Evolutionary conservation across 345 rosid species (phyloP), one percentile per base, ranked within the genome.

Genomic region (Citrus trifoliata): DNA sequence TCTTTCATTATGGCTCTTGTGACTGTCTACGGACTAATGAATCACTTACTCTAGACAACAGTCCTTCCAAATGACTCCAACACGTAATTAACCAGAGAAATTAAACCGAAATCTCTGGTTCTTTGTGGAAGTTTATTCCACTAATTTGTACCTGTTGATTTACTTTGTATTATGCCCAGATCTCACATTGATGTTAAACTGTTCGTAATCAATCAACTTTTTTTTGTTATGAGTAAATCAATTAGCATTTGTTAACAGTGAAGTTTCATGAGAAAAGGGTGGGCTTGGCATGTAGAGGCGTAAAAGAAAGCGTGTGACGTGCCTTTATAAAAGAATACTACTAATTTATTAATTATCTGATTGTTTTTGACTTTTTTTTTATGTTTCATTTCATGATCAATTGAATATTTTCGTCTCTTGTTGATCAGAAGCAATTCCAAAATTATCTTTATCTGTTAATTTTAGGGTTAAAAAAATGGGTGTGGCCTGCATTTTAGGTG

Each of bases 21-120:
- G 16, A 76, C 83, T 22, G 88, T 87, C 3, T 79, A 85, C n/a
- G 88, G 86, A 14, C 74, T 88, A n/a, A 70, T 83, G 64, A 68
- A 78, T 28, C 74, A 68, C 56, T 78, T 46, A 62, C 10, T 84
- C 53, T 85, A 66, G 32, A 30, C 32, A 87, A 27, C 10, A 18
- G 13, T 19, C n/a, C 7, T 60, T 28, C n/a, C 5, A 27, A 28
- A 18, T 48, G 33, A 67, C 24, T 51, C 59, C 51, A 46, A 13
- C 16, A 13, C 10, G 5, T 46, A 38, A 9, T 38, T 38, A 13
- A 46, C 51, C 18, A 13, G 18, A 46, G 18, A 46, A 46, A 46
- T 46, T 46, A 13, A 46, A 46, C 16, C 16, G 1, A 46, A 46
- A 12, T 46, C 51, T 46, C 18, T 2, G 5, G 16, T 46, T 13